These are phyloP conservation scores for Hordeum pubiflorum DNA, from an alignment of 202 grass and related monocot genomes.

Conservation along the genomic window DNA sequence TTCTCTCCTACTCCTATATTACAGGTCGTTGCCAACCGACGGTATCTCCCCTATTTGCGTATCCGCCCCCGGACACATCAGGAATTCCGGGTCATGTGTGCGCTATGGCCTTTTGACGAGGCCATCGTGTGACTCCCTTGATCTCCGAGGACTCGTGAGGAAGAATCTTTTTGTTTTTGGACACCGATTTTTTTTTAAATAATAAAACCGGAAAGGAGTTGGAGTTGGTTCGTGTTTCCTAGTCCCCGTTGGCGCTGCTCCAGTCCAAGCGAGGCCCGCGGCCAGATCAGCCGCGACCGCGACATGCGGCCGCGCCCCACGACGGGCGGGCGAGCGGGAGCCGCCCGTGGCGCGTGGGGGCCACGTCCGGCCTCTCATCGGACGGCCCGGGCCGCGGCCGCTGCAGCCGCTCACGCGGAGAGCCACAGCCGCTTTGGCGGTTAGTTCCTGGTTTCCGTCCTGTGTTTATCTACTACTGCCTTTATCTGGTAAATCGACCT, in stretches of 20 bases:
- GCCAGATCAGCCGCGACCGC: slow-evolving; percentile 39
- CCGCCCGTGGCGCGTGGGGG: slow-evolving; percentile 33
- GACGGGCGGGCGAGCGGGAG: slow-evolving; percentile 11
- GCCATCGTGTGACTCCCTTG: neutral
- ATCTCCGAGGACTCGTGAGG: neutral
- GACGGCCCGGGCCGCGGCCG: slow-evolving; percentile 30
- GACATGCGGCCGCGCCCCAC: neutral
- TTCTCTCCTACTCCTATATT: neutral
- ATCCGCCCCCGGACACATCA: neutral
- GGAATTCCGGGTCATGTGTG: neutral
- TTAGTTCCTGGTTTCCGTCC: neutral
- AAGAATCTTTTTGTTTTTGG: slow-evolving; percentile 6
- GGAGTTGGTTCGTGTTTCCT: slow-evolving; percentile 10
- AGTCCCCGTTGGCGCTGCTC: neutral
- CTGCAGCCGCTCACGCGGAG: slow-evolving; percentile 25
- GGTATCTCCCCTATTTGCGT: neutral
- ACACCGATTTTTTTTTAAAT: neutral
- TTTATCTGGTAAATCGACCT: neutral
- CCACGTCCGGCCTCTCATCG: neutral
- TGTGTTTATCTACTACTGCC: neutral
- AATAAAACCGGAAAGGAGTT: slow-evolving; percentile 20
- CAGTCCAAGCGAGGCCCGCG: slow-evolving; percentile 17
- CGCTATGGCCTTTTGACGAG: neutral
- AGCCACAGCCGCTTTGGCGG: slow-evolving; percentile 36
- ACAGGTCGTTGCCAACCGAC: neutral